Base-by-base conservation (phyloP, 2,329 filamentous ascomycete genomes). In the Sclerotinia sclerotiorum region DNA sequence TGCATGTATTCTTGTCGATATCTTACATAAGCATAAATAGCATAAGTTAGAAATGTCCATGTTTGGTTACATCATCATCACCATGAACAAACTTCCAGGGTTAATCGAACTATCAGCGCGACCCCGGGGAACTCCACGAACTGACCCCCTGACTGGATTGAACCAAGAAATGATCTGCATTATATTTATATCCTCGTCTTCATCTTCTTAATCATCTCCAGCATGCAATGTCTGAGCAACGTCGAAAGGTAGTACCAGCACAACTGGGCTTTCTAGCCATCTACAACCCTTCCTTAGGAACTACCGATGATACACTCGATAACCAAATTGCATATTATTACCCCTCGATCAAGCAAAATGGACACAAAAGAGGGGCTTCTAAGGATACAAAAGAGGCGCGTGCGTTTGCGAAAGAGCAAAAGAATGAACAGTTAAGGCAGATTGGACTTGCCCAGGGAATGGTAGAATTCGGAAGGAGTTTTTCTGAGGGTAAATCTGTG, bases 361-460 rank as follows among this genome's bases (percentile, higher is more conserved):
- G 68, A 46, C 52, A 62, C 39, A 66, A 61, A 29, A 46, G 44
- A 35, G 62, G 39, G 4, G 56, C 8, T 21, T 68, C 51, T 35
- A 49, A n/a, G n/a, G 29, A 54, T 44, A 69, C 51, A 54, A 71
- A 69, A 60, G 74, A 71, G 32, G 77, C 65, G 72, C 75, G 78
- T 75, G 51, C 71, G 52, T 74, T 79, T 39, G 73, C 75, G 13
- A 81, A 85, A 61, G 88, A 92, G 72, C 88, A 93, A 76, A 87
- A 88, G 76, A 95, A 98, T 79, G 91, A 97, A 81, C 90, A 90
- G 74, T 82, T 98, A 75, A 87, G 95, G 72, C 94, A 97, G 82
- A 93, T 99, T 77, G 95, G 95, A 49, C 87, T 99, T 71, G 95
- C 95, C 52, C 95, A 99, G 81, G 95, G 94, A 77, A 97, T 98